Conservation (phyloP, 352 stramenopile species). For the Globisporangium middletonii region DNA sequence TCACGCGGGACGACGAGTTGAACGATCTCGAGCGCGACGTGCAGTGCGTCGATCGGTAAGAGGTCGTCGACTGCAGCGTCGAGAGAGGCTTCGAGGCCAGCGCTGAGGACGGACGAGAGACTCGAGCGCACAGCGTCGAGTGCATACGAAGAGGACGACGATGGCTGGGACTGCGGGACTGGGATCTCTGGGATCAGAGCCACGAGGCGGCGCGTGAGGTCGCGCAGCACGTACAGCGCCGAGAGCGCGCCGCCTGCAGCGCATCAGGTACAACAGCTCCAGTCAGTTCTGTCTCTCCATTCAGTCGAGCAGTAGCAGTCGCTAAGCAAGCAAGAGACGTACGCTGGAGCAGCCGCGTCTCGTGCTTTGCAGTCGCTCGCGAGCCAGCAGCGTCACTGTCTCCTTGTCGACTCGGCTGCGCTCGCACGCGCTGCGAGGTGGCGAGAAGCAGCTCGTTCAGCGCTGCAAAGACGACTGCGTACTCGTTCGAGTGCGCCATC, state of each 20-base stretch:
- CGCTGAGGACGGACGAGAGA: conserved; percentile 33
- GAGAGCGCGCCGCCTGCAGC: conserved; percentile 27
- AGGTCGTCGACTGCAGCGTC: conserved; percentile 27
- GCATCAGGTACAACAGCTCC: neutral
- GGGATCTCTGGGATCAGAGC: conserved; percentile 12
- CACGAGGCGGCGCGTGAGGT: conserved; percentile 31
- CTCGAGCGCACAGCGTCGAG: conserved; percentile 26
- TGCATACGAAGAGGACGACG: conserved; percentile 12
- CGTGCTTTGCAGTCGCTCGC: conserved; percentile 1
- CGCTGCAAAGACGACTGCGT: conserved; percentile 35
- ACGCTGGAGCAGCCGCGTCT: conserved; percentile 25
- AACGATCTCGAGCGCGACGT: conserved; percentile 51
- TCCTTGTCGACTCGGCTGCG: conserved; percentile 1
- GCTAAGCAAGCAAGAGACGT: conserved; percentile 8
- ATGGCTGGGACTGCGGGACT: neutral
- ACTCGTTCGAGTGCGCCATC: conserved; percentile 45
- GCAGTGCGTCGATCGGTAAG: conserved; percentile 27
- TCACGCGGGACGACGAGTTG: conserved; percentile 31
- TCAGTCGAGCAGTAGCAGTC: too few relatives aligned
- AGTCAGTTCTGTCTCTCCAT: neutral
- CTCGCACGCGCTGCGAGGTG: conserved; percentile 17
- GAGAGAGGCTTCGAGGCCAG: conserved; percentile 41
- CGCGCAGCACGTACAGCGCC: conserved; percentile 34
- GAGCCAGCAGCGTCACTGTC: neutral
- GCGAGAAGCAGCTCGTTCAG: conserved; percentile 36